These are phyloP conservation scores for Polysphondylium violaceum DNA, from an alignment of 78 protist genomes.

Conservation along the genomic window DNA sequence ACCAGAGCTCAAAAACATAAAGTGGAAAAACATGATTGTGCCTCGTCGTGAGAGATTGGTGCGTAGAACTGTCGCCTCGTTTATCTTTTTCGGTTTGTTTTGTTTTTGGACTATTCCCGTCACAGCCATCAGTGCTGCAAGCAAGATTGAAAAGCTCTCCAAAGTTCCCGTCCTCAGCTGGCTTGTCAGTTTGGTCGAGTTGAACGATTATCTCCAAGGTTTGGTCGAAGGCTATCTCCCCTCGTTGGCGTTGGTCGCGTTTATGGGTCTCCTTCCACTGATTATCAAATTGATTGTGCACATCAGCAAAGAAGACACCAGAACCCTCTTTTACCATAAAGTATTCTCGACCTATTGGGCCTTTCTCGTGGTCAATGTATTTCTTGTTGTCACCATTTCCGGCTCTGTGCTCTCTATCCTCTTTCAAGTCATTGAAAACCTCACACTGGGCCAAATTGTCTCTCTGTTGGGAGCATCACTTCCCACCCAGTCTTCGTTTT, in stretches of 20 bases:
- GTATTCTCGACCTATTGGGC: slow-evolving; percentile 72
- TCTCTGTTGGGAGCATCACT: slow-evolving; percentile 53
- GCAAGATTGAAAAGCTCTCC: slow-evolving; percentile 45
- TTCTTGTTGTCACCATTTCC: slow-evolving; percentile 55
- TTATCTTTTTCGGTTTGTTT: slow-evolving; percentile 51
- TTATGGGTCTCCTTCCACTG: slow-evolving; percentile 69
- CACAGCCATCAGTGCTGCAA: slow-evolving; percentile 44
- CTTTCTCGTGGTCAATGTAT: slow-evolving; percentile 64
- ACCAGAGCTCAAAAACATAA: slow-evolving; percentile 55
- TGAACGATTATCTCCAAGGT: slow-evolving; percentile 36
- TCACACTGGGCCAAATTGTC: slow-evolving; percentile 23
- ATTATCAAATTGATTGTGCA: slow-evolving; percentile 17
- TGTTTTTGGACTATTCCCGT: slow-evolving; percentile 72
- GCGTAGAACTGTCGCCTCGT: slow-evolving; percentile 17
- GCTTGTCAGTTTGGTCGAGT: slow-evolving; percentile 28
- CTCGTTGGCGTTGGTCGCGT: slow-evolving; percentile 75
- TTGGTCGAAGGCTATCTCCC: slow-evolving; percentile 77
- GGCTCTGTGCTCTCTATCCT: slow-evolving; percentile 60
- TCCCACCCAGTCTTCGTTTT: slow-evolving; percentile 72
- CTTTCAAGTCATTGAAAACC: slow-evolving; percentile 31
- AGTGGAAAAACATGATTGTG: slow-evolving; percentile 45
- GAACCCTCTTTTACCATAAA: slow-evolving; percentile 44
- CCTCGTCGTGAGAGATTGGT: slow-evolving; percentile 16
- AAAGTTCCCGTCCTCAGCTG: slow-evolving; percentile 58
- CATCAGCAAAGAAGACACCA: slow-evolving; percentile 50